Conservation (phyloP, 1,284 basidiomycete genomes). For the Moniliophthora roreri region DNA sequence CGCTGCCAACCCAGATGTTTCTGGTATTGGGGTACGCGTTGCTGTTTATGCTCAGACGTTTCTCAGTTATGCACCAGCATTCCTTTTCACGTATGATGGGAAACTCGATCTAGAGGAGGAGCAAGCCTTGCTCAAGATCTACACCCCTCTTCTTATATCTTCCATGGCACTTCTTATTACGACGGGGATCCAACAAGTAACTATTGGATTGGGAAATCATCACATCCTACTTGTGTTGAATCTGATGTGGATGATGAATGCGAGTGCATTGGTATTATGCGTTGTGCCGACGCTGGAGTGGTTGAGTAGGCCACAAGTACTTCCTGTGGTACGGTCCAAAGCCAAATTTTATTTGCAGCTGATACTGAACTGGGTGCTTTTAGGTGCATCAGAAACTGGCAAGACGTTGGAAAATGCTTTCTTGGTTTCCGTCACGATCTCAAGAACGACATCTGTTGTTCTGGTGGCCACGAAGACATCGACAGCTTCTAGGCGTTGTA, state of each 20-base stretch:
- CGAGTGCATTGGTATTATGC: slow-evolving; percentile 21
- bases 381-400: no score
- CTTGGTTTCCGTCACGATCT: no score
- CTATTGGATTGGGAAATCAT: slow-evolving; percentile 16
- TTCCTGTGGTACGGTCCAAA: neutral
- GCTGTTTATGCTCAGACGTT: slow-evolving; percentile 27
- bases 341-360: no score
- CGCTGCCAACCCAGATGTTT: slow-evolving; percentile 25
- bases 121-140: slow-evolving; percentile 20
- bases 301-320: neutral
- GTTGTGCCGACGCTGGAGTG: neutral
- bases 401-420: no score
- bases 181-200: slow-evolving; percentile 19
- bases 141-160: slow-evolving; percentile 22
- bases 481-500: neutral
- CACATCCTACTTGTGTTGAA: slow-evolving; percentile 23
- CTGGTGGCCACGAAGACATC: neutral
- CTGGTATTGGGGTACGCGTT: slow-evolving; percentile 27
- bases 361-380: no score
- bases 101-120: slow-evolving; percentile 19
- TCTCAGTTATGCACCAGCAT: slow-evolving; percentile 20
- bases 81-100: slow-evolving; percentile 18
- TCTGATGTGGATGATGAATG: slow-evolving; percentile 30
- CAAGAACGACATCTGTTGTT: neutral
- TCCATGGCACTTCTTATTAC: slow-evolving; percentile 27